Percentiles rank a stretch among this genome's conserved stretches.
Evolutionary conservation across 176 grass and related monocot species (phyloP).

Genomic region (Musa beccarii): DNA sequence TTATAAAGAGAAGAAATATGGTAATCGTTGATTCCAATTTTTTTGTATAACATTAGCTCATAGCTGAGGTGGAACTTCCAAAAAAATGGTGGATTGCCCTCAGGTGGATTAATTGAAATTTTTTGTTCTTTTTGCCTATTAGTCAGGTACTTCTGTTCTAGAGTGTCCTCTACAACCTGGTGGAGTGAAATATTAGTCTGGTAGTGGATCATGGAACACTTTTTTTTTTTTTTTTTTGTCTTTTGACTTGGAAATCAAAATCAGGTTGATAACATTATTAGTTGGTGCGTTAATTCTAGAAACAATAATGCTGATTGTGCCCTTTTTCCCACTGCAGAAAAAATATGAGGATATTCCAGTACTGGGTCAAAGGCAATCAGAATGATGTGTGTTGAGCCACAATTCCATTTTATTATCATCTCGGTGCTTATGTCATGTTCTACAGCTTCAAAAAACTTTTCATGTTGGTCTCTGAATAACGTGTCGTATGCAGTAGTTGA

Average conservation of each 20-base stretch:
- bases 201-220: neutral
- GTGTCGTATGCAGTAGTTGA: neutral
- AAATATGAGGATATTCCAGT: constrained; percentile 12
- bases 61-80: too few species aligned
- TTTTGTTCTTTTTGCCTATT: too few species aligned
- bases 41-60: too few species aligned
- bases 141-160: too few species aligned
- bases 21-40: too few species aligned
- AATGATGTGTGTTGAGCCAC: neutral
- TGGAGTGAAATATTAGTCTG: too few species aligned
- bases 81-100: too few species aligned
- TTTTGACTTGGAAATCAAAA: neutral
- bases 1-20: too few species aligned
- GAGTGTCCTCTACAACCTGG: too few species aligned
- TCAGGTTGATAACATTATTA: neutral
- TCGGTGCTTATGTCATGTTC: neutral
- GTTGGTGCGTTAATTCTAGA: neutral
- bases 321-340: neutral
- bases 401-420: neutral
- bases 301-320: neutral
- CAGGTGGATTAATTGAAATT: too few species aligned
- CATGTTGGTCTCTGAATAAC: neutral
- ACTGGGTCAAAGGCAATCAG: neutral
- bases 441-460: neutral
- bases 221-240: neutral